These are phyloP conservation scores for Nothophoma quercina DNA, from an alignment of 2,329 filamentous ascomycete species.

Conservation along the genomic window DNA sequence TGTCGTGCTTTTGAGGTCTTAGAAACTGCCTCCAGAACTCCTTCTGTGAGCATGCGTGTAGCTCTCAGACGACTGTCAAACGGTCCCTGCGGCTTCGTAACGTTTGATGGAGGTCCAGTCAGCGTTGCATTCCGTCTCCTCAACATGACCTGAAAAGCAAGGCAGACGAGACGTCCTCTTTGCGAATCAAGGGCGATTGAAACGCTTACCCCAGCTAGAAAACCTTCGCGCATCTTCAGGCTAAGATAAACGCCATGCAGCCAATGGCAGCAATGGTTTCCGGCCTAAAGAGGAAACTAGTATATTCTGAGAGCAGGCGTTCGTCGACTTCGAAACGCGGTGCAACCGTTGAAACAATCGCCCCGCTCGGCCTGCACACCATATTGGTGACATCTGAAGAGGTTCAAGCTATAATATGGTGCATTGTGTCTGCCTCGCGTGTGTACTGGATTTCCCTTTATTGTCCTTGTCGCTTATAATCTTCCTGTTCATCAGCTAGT, in stretches of 20 bases:
- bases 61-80: not conserved
- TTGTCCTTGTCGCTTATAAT: slow-evolving; percentile 5
- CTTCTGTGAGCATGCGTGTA: not conserved
- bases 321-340: slow-evolving; percentile 25
- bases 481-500: slow-evolving; percentile 1
- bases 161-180: slow-evolving; percentile 2
- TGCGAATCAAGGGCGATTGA: slow-evolving; percentile 11
- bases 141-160: slow-evolving; percentile 15
- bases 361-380: slow-evolving; percentile 17
- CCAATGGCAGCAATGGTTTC: slow-evolving; percentile 18
- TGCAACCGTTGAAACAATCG: slow-evolving; percentile 30
- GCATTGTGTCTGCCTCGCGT: slow-evolving; percentile 14
- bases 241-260: slow-evolving; percentile 7
- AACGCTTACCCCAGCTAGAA: slow-evolving; percentile 3
- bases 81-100: too few relatives aligned
- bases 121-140: slow-evolving; percentile 7
- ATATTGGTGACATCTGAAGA: slow-evolving; percentile 6
- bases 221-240: slow-evolving; percentile 21
- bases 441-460: slow-evolving; percentile 12
- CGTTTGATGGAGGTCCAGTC: not conserved
- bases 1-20: not conserved
- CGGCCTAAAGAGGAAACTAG: slow-evolving; percentile 17
- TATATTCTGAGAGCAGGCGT: slow-evolving; percentile 6
- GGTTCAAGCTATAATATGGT: slow-evolving; percentile 23
- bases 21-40: not conserved